Evolutionary conservation across 345 rosid genomes (phyloP), one percentile per base, ranked within the genome.

Genomic region (Gossypium ekmanianum): DNA sequence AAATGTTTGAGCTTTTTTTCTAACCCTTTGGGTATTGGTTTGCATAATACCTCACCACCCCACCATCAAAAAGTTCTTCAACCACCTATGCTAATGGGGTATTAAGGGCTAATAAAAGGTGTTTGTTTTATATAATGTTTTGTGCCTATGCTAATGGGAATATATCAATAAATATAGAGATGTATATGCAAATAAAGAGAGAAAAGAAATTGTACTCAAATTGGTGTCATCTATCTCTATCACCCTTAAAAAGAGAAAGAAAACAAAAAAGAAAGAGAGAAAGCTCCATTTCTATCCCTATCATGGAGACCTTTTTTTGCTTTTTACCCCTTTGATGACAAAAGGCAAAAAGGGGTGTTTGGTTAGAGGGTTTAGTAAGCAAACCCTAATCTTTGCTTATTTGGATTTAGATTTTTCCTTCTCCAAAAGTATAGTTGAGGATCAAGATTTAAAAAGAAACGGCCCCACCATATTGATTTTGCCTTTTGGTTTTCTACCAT

Each of bases 401-500:
- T 65, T 65, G 47, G 62, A 80, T 54, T 83, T 62, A 10, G 51
- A 16, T 52, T 66, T 62, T 48, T 74, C 18, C 2, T 18, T 0
- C 9, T 8, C 44, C 78, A 54, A 76, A 82, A 55, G 16, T 12
- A 72, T 22, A 17, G 72, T 9, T 75, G 67, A 48, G 20, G 1
- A 11, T 59, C 41, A 57, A 52, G 29, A 61, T 41, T 56, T 7
- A 1, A 56, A 56, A 56, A n/a, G 61, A 20, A 2, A 45, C 13
- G 67, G 55, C 65, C 79, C 80, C 74, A 76, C 79, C 68, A 65
- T 27, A 74, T 79, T 74, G 34, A 68, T 22, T 24, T 68, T 48
- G 51, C 67, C 75, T 43, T 39, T 17, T 82, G 63, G 12, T 59
- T 75, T 55, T 74, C 72, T 57, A 14, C 63, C 11, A 56, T 43